A percentile compares a stretch with the other conserved stretches of the same genome.
phyloP scores from a whole-genome alignment of 345 rosid species.

The Firmiana major region DNA sequence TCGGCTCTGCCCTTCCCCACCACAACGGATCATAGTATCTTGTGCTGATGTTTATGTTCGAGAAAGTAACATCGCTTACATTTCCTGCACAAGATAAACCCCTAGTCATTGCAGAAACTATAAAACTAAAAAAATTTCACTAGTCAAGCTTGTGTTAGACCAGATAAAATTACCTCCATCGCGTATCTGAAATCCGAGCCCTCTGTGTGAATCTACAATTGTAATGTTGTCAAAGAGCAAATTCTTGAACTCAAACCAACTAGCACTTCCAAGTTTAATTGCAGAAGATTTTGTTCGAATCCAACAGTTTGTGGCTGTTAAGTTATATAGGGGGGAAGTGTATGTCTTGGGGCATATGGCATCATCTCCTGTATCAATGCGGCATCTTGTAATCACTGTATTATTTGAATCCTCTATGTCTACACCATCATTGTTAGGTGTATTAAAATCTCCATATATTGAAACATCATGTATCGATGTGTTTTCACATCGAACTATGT shows the following conservation, averaged over 20 bases:
- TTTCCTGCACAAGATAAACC: constrained; percentile 55
- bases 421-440: constrained; percentile 91
- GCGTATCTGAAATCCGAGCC: constrained; percentile 79
- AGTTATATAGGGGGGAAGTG: constrained; percentile 59
- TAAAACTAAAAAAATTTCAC: not conserved
- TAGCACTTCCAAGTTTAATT: constrained; percentile 92
- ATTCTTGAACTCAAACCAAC: constrained; percentile 66
- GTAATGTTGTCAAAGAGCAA: constrained; percentile 78
- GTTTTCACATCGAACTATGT: constrained; percentile 66
- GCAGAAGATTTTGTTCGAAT: constrained; percentile 90
- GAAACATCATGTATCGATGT: constrained; percentile 65
- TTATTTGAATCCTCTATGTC: constrained; percentile 86
- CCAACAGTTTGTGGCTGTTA: constrained; percentile 81
- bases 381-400: constrained; percentile 65
- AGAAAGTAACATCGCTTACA: constrained; percentile 70
- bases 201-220: constrained; percentile 81
- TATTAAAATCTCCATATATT: constrained; percentile 76
- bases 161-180: constrained; percentile 72
- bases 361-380: constrained; percentile 85
- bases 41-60: constrained; percentile 78
- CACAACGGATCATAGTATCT: constrained; percentile 82
- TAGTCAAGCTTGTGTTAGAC: not conserved
- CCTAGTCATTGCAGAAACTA: not conserved
- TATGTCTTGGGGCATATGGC: constrained; percentile 91
- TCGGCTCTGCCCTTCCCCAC: constrained; percentile 99